Evolutionary conservation across 352 stramenopile species (phyloP).

Genomic region (Pythium phragmitis): DNA sequence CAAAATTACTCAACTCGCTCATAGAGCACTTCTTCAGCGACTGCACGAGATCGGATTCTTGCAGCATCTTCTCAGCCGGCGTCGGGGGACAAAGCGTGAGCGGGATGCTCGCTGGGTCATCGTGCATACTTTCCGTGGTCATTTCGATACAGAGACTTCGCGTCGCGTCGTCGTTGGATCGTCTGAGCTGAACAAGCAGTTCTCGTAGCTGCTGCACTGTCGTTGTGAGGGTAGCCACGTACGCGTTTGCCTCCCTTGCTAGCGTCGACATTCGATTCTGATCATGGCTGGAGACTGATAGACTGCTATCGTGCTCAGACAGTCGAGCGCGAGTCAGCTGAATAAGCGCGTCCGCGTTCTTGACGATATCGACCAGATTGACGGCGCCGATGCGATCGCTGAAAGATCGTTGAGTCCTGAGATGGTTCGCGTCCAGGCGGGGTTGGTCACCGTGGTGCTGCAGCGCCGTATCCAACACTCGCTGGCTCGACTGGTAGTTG

Average conservation of each 20-base stretch:
- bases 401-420: conserved; percentile 25
- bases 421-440: conserved; percentile 28
- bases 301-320: conserved; percentile 12
- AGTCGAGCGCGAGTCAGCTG: conserved; percentile 32
- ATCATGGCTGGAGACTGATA: conserved; percentile 21
- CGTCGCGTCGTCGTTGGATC: conserved; percentile 37
- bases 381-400: conserved; percentile 20
- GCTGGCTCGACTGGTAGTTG: conserved; percentile 28
- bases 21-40: conserved; percentile 57
- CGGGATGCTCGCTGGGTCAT: conserved; percentile 12
- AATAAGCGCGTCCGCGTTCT: conserved; percentile 36
- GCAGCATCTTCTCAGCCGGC: conserved; percentile 34
- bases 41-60: conserved; percentile 44
- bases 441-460: conserved; percentile 41
- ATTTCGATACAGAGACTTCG: conserved; percentile 39
- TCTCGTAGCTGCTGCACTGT: conserved; percentile 40
- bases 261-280: conserved; percentile 18
- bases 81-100: conserved; percentile 44
- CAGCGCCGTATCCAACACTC: conserved; percentile 31
- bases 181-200: conserved; percentile 30
- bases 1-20: conserved; percentile 37
- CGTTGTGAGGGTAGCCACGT: conserved; percentile 32
- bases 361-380: conserved; percentile 35
- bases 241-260: conserved; percentile 22
- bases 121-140: conserved; percentile 23